These are phyloP conservation scores for Andrographis paniculata DNA, from an alignment of 305 asterid species.

Conservation along the genomic window DNA sequence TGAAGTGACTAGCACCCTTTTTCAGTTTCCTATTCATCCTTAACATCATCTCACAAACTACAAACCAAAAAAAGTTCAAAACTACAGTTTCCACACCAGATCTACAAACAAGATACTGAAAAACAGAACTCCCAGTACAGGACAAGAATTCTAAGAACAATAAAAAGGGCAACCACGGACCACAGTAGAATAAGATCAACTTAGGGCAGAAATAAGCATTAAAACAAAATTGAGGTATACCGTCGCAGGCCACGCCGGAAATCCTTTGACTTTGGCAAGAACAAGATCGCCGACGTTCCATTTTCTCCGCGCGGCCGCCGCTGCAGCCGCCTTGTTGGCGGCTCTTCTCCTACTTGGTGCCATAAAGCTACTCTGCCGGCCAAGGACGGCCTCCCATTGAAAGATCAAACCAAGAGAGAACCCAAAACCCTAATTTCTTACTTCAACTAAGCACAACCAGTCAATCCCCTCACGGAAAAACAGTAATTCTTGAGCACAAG, in stretches of 20 bases:
- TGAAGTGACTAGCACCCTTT: neutral
- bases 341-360: constrained; percentile 81
- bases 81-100: constrained; percentile 16
- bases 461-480: too few relatives aligned
- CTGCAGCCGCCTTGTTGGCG: constrained; percentile 57
- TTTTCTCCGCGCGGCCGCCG: constrained; percentile 65
- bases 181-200: neutral
- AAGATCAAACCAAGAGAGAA: constrained; percentile 23
- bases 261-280: constrained; percentile 96
- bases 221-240: constrained; percentile 29
- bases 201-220: neutral
- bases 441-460: constrained; percentile 16
- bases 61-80: constrained; percentile 6
- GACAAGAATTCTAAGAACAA: neutral
- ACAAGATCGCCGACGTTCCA: constrained; percentile 96
- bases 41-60: neutral
- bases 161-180: neutral
- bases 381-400: constrained; percentile 40
- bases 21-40: neutral
- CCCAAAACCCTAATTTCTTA: constrained; percentile 27
- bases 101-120: constrained; percentile 15
- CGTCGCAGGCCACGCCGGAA: constrained; percentile 98
- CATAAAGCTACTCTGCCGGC: constrained; percentile 36
- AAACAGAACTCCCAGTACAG: neutral
- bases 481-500: too few relatives aligned